phyloP scores from a whole-genome alignment of 2,329 filamentous ascomycete species.

The Septoria linicola region DNA sequence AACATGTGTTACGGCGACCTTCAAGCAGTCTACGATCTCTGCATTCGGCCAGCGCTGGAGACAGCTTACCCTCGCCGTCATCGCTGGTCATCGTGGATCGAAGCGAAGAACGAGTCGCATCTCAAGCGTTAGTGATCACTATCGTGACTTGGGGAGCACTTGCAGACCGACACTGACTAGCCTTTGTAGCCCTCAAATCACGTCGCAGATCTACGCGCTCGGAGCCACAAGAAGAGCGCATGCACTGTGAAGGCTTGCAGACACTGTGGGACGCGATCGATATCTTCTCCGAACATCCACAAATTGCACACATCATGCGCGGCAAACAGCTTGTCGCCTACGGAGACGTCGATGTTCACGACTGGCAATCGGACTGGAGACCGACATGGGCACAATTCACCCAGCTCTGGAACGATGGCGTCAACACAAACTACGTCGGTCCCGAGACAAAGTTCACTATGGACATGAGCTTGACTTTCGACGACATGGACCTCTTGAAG shows the following conservation, averaged over 20 bases:
- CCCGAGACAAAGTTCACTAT: constrained; percentile 16
- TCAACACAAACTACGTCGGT: constrained; percentile 15
- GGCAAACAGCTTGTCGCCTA: constrained; percentile 18
- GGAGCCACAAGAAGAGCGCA: constrained; percentile 22
- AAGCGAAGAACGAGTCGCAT: constrained; percentile 27
- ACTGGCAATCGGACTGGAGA: constrained; percentile 21
- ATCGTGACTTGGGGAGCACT: not conserved
- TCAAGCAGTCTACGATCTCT: constrained; percentile 23
- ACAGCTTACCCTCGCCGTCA: constrained; percentile 20
- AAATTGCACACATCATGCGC: constrained; percentile 15
- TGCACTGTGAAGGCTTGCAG: constrained; percentile 24
- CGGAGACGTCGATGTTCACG: constrained; percentile 20
- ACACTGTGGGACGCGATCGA: constrained; percentile 24
- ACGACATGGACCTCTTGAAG: constrained; percentile 10
- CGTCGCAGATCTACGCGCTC: constrained; percentile 16
- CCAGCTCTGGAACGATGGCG: constrained; percentile 21
- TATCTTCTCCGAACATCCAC: constrained; percentile 12
- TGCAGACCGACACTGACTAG: constrained; percentile 1
- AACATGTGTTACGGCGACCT: constrained; percentile 20
- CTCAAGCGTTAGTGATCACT: constrained; percentile 14
- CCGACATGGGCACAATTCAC: constrained; percentile 21
- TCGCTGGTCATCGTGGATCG: constrained; percentile 22
- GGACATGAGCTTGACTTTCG: constrained; percentile 15
- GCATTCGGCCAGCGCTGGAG: constrained; percentile 22
- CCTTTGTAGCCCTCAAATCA: constrained; percentile 21